Conservation (phyloP, 345 rosid species). For the Moricandia moricandioides region DNA sequence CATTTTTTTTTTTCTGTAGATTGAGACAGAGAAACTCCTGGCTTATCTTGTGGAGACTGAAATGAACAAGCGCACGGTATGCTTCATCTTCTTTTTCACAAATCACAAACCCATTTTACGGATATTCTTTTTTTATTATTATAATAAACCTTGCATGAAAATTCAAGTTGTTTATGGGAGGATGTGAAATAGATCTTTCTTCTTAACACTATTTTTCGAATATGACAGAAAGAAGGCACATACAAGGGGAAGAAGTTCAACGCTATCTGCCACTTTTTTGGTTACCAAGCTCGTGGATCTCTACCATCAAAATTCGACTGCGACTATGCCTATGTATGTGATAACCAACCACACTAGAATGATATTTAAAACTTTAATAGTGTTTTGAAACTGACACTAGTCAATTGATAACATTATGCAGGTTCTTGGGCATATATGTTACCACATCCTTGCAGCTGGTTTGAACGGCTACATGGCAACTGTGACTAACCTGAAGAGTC, state of each 20-base stretch:
- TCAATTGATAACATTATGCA: conserved; percentile 26
- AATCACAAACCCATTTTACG: background rate
- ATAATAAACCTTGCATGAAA: background rate
- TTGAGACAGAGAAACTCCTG: conserved; percentile 94
- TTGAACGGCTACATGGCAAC: conserved; percentile 97
- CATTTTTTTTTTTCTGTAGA: conserved; percentile 44
- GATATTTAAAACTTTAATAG: background rate
- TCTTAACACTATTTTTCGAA: conserved; percentile 17
- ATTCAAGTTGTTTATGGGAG: background rate
- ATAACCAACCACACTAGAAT: conserved; percentile 8
- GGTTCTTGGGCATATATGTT: conserved; percentile 91
- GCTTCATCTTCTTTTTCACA: background rate
- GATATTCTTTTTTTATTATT: background rate
- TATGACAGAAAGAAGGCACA: conserved; percentile 68
- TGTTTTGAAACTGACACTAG: background rate
- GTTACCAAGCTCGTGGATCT: conserved; percentile 98
- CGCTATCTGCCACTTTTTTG: conserved; percentile 96
- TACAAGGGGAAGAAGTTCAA: conserved; percentile 92
- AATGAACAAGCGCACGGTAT: conserved; percentile 81
- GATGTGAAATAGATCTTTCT: background rate
- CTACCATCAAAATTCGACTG: conserved; percentile 94
- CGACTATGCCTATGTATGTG: conserved; percentile 88
- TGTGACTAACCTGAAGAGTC: conserved; percentile 78
- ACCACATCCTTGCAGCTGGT: conserved; percentile 92
- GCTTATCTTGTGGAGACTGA: conserved; percentile 95